Evolutionary conservation across 2,329 filamentous ascomycete species (phyloP).

Genomic region (Dryadomyces sulphureus): DNA sequence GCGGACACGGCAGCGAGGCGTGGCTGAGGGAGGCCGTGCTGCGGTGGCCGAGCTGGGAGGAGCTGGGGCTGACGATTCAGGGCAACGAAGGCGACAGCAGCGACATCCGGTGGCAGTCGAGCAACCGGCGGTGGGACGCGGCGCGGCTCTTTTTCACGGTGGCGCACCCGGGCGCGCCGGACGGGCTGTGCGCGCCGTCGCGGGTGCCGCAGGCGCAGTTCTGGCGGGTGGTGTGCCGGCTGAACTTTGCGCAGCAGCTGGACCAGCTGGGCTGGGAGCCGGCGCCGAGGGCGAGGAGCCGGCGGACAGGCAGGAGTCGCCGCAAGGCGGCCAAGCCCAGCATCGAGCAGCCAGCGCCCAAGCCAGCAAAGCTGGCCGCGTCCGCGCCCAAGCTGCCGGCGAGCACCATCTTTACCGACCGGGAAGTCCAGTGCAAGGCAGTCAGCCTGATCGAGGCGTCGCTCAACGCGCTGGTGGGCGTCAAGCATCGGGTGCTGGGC

Average conservation of each 20-base stretch:
- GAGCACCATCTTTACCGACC: not conserved
- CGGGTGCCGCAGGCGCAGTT: conserved; percentile 9
- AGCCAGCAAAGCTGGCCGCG: not conserved
- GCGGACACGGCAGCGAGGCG: not conserved
- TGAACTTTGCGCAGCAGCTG: conserved; percentile 3
- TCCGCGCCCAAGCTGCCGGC: not conserved
- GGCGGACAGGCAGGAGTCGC: not conserved
- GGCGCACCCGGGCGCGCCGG: conserved; percentile 4
- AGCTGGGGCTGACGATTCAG: conserved; percentile 1
- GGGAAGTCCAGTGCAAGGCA: not conserved
- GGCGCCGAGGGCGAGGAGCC: not conserved
- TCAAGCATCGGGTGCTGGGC: conserved; percentile 1
- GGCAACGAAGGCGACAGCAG: not conserved
- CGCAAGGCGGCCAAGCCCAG: not conserved
- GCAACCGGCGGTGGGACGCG: not conserved
- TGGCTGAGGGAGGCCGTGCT: not conserved
- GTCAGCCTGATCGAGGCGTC: conserved; percentile 2
- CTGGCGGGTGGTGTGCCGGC: conserved; percentile 5
- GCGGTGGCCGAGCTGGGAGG: conserved; percentile 2
- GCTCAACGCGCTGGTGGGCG: conserved; percentile 5
- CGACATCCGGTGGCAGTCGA: not conserved
- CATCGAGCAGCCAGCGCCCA: not conserved
- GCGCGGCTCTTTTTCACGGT: conserved; percentile 3
- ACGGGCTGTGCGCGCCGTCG: conserved; percentile 6
- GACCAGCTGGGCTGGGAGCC: not conserved